Percentiles rank a stretch among this genome's conserved stretches.
Evolutionary conservation across 2,329 filamentous ascomycete genomes (phyloP).

Genomic region (Pyrenophora tritici-repentis): DNA sequence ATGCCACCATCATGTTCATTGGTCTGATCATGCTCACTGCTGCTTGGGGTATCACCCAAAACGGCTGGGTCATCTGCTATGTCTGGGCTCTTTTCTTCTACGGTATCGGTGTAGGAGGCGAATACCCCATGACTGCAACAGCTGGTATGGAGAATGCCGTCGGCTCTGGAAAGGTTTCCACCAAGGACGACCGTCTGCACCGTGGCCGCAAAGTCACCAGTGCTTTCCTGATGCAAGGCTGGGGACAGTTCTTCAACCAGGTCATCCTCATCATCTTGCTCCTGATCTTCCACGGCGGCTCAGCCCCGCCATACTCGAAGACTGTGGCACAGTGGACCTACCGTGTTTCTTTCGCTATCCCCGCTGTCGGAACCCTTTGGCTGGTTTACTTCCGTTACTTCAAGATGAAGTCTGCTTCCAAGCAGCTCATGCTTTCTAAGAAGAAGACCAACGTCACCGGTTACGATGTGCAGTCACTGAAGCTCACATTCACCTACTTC

Average conservation of each 20-base stretch:
- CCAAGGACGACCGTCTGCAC: conserved; percentile 89
- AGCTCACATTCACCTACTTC: conserved; percentile 79
- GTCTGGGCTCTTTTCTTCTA: conserved; percentile 95
- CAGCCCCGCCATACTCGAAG: conserved; percentile 73
- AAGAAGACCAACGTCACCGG: conserved; percentile 85
- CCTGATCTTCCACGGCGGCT: conserved; percentile 83
- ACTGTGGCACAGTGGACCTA: conserved; percentile 87
- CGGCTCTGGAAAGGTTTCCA: conserved; percentile 83
- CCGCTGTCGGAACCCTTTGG: conserved; percentile 89
- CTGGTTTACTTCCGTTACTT: conserved; percentile 94
- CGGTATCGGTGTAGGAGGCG: conserved; percentile 74
- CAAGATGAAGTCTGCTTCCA: conserved; percentile 89
- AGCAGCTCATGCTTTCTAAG: conserved; percentile 81
- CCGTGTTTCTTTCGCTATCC: conserved; percentile 89
- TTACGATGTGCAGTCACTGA: conserved; percentile 85
- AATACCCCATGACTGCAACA: conserved; percentile 96
- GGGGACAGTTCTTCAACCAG: conserved; percentile 96
- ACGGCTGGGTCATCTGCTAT: conserved; percentile 98
- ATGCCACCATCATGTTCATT: conserved; percentile 91
- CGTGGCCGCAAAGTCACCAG: conserved; percentile 94
- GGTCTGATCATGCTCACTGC: conserved; percentile 91
- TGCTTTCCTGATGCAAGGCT: conserved; percentile 97
- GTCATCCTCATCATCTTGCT: conserved; percentile 83
- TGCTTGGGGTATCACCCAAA: conserved; percentile 82
- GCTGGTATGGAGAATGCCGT: conserved; percentile 92